Evolutionary conservation across 164 flowering plant genomes (phyloP).

Genomic region (Amborella trichopoda): DNA sequence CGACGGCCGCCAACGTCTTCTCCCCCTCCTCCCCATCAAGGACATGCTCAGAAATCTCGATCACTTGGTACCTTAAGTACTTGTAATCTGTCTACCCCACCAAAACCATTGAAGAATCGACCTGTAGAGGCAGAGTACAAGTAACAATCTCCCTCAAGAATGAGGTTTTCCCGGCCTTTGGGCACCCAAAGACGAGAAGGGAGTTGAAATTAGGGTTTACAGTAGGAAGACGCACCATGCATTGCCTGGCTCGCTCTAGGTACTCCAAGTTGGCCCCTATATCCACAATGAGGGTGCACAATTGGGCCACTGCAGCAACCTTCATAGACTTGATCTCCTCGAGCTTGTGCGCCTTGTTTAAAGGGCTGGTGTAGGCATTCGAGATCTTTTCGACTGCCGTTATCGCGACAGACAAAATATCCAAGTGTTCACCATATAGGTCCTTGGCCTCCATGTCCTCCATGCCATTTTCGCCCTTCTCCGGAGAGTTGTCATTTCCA

Average conservation of each 20-base stretch:
- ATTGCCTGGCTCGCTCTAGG: slow-evolving; percentile 78
- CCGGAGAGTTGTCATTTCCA: too few species aligned
- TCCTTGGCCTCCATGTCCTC: too few species aligned
- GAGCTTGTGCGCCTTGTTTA: slow-evolving; percentile 81
- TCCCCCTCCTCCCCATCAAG: slow-evolving; percentile 88
- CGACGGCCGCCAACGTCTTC: slow-evolving; percentile 82
- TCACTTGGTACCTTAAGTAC: slow-evolving; percentile 79
- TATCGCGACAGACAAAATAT: slow-evolving; percentile 71
- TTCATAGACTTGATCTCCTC: slow-evolving; percentile 75
- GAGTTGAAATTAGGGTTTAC: slow-evolving; percentile 87
- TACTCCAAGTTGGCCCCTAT: slow-evolving; percentile 75
- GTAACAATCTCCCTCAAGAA: slow-evolving; percentile 81
- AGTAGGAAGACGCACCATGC: slow-evolving; percentile 88
- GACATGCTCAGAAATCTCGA: slow-evolving; percentile 89
- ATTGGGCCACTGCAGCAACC: slow-evolving; percentile 88
- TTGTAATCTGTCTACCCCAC: slow-evolving; percentile 92
- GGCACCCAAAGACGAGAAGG: slow-evolving; percentile 77
- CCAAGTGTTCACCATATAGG: slow-evolving; percentile 87
- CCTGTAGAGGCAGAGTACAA: slow-evolving; percentile 92
- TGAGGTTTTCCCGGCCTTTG: slow-evolving; percentile 90
- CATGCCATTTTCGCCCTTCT: too few species aligned
- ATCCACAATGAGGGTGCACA: slow-evolving; percentile 78
- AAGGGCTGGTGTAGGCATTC: slow-evolving; percentile 64
- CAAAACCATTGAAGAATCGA: slow-evolving; percentile 87
- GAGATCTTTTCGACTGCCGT: slow-evolving; percentile 59